phyloP scores from a whole-genome alignment of 2,329 filamentous ascomycete species.

The Pestalotiopsis sp. region DNA sequence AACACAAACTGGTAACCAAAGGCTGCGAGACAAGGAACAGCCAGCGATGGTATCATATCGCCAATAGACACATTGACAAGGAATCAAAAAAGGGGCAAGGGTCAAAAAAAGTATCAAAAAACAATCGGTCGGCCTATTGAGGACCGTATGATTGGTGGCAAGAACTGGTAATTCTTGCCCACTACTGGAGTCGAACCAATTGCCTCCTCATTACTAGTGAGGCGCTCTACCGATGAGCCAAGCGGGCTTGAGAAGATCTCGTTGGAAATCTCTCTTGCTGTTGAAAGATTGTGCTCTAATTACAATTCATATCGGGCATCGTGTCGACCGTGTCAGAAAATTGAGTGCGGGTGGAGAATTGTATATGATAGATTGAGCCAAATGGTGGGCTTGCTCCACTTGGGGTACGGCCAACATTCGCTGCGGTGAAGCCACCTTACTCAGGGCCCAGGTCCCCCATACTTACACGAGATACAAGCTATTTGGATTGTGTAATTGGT shows the following conservation, averaged over 20 bases:
- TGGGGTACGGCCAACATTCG: neutral
- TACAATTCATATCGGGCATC: neutral
- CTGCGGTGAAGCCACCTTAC: neutral
- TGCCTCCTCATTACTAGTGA: constrained; percentile 7
- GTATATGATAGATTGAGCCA: neutral
- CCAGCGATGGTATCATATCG: too few relatives aligned
- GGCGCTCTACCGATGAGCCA: constrained; percentile 6
- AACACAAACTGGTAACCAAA: too few relatives aligned
- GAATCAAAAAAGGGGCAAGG: neutral
- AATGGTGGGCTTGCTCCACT: neutral
- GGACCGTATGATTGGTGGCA: neutral
- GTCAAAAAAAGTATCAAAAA: neutral
- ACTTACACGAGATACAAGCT: neutral
- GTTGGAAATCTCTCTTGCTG: neutral
- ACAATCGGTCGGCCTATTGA: neutral
- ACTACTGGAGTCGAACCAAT: constrained; percentile 4
- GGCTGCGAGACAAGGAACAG: too few relatives aligned
- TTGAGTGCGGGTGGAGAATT: neutral
- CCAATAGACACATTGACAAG: neutral
- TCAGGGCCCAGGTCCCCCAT: neutral
- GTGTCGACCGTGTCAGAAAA: neutral
- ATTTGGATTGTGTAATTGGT: too few relatives aligned
- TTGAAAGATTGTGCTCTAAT: neutral
- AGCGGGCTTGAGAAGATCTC: neutral
- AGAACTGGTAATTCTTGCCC: neutral